phyloP scores from a whole-genome alignment of 1,139 yeast species.

The Pichia sp. region DNA sequence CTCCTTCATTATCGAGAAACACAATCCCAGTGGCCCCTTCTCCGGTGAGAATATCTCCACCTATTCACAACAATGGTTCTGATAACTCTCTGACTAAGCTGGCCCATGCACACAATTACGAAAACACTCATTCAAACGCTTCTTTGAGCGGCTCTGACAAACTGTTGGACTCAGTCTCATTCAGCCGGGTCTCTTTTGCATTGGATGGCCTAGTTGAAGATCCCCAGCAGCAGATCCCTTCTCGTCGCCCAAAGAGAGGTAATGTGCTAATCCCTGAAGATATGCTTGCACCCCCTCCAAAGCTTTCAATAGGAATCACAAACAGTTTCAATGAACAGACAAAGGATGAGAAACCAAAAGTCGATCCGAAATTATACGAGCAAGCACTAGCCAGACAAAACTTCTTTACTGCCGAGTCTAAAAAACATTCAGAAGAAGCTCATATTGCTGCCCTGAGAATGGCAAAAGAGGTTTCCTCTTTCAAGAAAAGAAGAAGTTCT shows the following conservation, averaged over 20 bases:
- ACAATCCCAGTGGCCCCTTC: background rate
- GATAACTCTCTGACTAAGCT: background rate
- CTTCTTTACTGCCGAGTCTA: slow-evolving; percentile 54
- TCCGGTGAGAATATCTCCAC: background rate
- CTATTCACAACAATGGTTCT: background rate
- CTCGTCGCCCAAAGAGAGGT: slow-evolving; percentile 75
- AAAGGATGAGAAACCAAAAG: slow-evolving; percentile 38
- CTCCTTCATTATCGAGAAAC: slow-evolving; percentile 4
- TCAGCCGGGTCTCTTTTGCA: slow-evolving; percentile 72
- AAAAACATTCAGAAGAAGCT: slow-evolving; percentile 71
- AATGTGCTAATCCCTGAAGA: slow-evolving; percentile 76
- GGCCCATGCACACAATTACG: slow-evolving; percentile 2
- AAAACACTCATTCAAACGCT: background rate
- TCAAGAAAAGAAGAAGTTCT: slow-evolving; percentile 32
- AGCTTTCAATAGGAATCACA: slow-evolving; percentile 61
- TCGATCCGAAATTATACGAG: slow-evolving; percentile 41
- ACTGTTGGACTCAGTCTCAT: slow-evolving; percentile 31
- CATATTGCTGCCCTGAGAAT: slow-evolving; percentile 65
- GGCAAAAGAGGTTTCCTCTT: slow-evolving; percentile 57
- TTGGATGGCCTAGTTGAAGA: slow-evolving; percentile 63
- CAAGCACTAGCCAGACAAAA: slow-evolving; percentile 56
- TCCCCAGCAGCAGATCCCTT: slow-evolving; percentile 95
- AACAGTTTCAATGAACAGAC: slow-evolving; percentile 39
- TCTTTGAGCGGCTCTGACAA: background rate
- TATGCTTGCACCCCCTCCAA: slow-evolving; percentile 55